Percentiles rank a stretch among this genome's conserved stretches.
Evolutionary conservation across 331 rosid species (phyloP).

Genomic region (Cydonia oblonga): DNA sequence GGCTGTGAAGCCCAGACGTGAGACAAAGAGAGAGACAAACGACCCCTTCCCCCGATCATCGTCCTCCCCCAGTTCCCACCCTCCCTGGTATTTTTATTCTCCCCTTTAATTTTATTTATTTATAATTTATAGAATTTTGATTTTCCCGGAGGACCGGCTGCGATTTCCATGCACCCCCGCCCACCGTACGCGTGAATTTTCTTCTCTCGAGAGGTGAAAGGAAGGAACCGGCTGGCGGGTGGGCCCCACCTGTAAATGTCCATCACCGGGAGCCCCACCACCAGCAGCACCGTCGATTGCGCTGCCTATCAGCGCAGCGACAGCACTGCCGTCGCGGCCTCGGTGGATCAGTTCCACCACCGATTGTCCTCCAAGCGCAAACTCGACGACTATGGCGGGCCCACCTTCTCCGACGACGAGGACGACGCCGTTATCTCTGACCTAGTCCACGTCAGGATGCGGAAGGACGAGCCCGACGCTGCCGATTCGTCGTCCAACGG

Average conservation of each 20-base stretch:
- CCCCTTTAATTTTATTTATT: neutral
- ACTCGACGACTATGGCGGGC: constrained; percentile 46
- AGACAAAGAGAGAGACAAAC: neutral
- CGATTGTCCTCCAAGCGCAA: constrained; percentile 60
- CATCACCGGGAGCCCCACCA: constrained; percentile 30
- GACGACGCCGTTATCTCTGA: constrained; percentile 27
- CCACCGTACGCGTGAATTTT: constrained; percentile 1
- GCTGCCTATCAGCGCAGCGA: neutral
- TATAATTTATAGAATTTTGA: neutral
- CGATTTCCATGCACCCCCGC: constrained; percentile 1
- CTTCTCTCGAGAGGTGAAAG: neutral
- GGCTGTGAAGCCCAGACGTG: constrained; percentile 13
- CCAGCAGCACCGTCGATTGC: constrained; percentile 30
- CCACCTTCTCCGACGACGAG: constrained; percentile 42
- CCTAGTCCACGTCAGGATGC: constrained; percentile 56
- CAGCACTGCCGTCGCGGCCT: constrained; percentile 4
- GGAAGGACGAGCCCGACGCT: constrained; percentile 46
- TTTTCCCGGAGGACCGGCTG: neutral
- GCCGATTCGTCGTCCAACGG: constrained; percentile 26
- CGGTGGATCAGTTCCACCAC: constrained; percentile 11
- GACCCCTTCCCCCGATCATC: constrained; percentile 17
- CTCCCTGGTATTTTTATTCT: neutral
- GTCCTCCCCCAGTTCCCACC: neutral
- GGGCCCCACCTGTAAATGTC: constrained; percentile 50
- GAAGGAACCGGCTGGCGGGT: constrained; percentile 14